Evolutionary conservation across 2,329 filamentous ascomycete species (phyloP), one percentile per base, ranked within the genome.

Genomic region (Pseudogymnoascus sp.): DNA sequence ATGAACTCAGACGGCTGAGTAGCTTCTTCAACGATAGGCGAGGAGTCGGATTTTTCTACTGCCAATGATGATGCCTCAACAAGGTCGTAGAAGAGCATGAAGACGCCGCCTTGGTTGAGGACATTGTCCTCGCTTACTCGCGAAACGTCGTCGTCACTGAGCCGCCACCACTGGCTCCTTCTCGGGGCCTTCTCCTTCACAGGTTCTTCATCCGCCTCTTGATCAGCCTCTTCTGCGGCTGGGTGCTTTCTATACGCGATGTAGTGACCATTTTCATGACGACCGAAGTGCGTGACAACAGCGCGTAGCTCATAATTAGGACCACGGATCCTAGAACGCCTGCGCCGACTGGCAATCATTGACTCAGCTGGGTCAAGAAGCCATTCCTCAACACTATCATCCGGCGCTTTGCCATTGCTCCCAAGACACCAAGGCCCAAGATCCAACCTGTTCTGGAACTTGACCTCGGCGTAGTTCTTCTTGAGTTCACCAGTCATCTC

Each of bases 61-160:
- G 19, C 28, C 28, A 57, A 33, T 21, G 50, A 33, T 21, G 50
- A 57, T 2, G 80, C 75, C 64, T 88, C 85, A 23, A 89, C 78
- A 57, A 84, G 85, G 73, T 99, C 93, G 74, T 97, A 99, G 74
- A 97, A 97, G 0, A 97, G 82, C 93, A 99, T 97, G 73, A 97
- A 97, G 0, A 93, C 93, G 1, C 91, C 91, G 33, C 72, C 87
- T 69, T 96, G 88, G 1, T 80, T 82, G 61, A 95, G 78, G 0
- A 96, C 90, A 28, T 83, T 82, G 10, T 87, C 82, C 73, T 96
- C 90, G 19, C 83, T 83, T 23, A 93, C 88, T 67, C 84, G 81
- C 65, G 81, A 84, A 7, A 97, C 93, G 66, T 89, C 87, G 65
- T 96, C 90, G 70, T 97, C 93, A 73, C 93, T 97, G 28, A 97